phyloP scores from a whole-genome alignment of 2,329 filamentous ascomycete genomes.

The Fusarium oligoseptatum region DNA sequence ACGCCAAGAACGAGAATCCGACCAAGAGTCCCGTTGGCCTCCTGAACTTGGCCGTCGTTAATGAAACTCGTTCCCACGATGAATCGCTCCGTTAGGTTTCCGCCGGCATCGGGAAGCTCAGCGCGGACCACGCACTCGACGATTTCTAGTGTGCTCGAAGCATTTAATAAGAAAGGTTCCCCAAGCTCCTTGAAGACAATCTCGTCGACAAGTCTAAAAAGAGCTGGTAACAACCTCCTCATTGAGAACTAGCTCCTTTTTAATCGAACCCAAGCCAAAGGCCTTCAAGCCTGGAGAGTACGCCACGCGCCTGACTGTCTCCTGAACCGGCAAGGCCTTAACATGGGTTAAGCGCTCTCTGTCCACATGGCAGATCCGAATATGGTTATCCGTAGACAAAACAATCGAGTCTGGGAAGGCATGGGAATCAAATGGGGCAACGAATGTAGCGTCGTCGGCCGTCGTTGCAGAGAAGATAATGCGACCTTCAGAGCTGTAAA shows the following conservation, averaged over 20 bases:
- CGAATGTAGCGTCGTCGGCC: conserved; percentile 83
- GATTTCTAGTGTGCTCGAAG: conserved; percentile 70
- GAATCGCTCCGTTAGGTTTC: conserved; percentile 79
- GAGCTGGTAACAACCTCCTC: conserved; percentile 82
- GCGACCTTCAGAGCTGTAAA: conserved; percentile 88
- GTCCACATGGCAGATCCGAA: conserved; percentile 87
- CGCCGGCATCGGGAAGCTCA: conserved; percentile 72
- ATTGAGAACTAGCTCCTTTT: conserved; percentile 76
- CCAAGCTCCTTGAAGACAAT: conserved; percentile 85
- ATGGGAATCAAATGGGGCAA: conserved; percentile 85
- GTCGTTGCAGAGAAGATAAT: conserved; percentile 95
- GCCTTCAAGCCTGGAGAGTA: conserved; percentile 84
- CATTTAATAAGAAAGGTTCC: conserved; percentile 72
- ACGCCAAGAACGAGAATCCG: conserved; percentile 89
- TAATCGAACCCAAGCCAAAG: conserved; percentile 90
- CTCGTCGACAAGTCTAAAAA: conserved; percentile 94
- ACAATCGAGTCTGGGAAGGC: conserved; percentile 86
- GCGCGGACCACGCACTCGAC: conserved; percentile 88
- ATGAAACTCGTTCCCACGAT: conserved; percentile 90
- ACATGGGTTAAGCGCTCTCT: conserved; percentile 90
- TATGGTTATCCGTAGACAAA: conserved; percentile 80
- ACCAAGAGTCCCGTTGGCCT: conserved; percentile 67
- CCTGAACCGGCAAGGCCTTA: conserved; percentile 80
- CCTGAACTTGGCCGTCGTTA: conserved; percentile 68
- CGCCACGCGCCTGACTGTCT: conserved; percentile 88